These are phyloP conservation scores for Pseudogymnoascus sp. DNA, from an alignment of 2,329 filamentous ascomycete species.

Conservation along the genomic window DNA sequence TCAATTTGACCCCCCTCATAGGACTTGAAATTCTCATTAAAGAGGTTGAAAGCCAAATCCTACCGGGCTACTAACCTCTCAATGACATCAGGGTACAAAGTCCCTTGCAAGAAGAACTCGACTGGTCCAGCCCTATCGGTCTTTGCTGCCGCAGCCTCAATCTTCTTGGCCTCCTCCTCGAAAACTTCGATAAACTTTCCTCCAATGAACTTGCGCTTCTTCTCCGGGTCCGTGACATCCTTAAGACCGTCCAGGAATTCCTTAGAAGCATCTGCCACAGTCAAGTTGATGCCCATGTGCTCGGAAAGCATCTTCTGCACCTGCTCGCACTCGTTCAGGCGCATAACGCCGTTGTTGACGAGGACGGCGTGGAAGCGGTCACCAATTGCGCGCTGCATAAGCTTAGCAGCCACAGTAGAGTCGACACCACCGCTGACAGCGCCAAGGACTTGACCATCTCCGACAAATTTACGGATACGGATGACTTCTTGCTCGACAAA, in stretches of 20 bases:
- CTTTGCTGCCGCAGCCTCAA: conserved; percentile 62
- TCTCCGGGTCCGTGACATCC: conserved; percentile 73
- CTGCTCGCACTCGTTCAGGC: conserved; percentile 72
- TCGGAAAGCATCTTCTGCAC: conserved; percentile 73
- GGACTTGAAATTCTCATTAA: conserved; percentile 37
- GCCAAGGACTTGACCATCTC: conserved; percentile 72
- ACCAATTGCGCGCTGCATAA: conserved; percentile 82
- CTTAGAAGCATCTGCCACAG: conserved; percentile 71
- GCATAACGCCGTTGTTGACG: conserved; percentile 78
- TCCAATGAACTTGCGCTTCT: conserved; percentile 87
- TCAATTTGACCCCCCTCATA: conserved; percentile 44
- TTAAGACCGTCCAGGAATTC: conserved; percentile 69
- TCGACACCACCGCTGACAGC: conserved; percentile 81
- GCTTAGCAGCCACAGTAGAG: conserved; percentile 74
- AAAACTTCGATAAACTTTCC: conserved; percentile 73
- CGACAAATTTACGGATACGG: conserved; percentile 74
- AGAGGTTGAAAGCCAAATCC: conserved; percentile 28
- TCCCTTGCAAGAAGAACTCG: conserved; percentile 77
- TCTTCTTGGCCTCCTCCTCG: conserved; percentile 67
- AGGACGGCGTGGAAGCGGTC: conserved; percentile 74
- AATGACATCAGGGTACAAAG: conserved; percentile 57
- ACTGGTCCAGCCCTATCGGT: conserved; percentile 65
- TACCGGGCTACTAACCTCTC: conserved; percentile 29
- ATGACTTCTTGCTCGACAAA: conserved; percentile 76
- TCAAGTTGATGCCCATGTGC: conserved; percentile 83